phyloP scores from a whole-genome alignment of 495 filamentous ascomycete species.

The Evansstolkia leycettana region DNA sequence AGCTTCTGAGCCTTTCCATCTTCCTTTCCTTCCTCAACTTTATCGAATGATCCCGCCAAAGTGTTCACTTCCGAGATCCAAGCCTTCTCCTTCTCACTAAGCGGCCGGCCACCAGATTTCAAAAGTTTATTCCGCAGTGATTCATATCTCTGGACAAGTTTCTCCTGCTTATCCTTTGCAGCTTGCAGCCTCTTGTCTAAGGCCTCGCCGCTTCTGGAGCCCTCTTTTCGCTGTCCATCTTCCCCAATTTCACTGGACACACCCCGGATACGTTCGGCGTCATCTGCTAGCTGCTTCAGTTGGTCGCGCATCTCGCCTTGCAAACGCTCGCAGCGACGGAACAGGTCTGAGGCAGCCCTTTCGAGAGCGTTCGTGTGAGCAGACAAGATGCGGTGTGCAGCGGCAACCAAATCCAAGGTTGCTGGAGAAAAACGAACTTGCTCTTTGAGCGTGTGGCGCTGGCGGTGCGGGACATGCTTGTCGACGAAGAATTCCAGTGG shows the following conservation, averaged over 20 bases:
- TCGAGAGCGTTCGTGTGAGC: slow-evolving; percentile 62
- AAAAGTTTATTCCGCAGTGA: slow-evolving; percentile 46
- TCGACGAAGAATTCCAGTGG: slow-evolving; percentile 50
- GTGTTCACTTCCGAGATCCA: slow-evolving; percentile 53
- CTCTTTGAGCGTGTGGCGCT: slow-evolving; percentile 50
- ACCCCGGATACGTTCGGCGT: slow-evolving; percentile 50
- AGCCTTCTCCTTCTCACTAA: slow-evolving; percentile 62
- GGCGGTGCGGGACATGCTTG: slow-evolving; percentile 43
- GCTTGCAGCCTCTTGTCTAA: slow-evolving; percentile 48
- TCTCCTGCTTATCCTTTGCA: slow-evolving; percentile 44
- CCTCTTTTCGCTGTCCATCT: slow-evolving; percentile 26
- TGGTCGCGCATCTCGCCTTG: slow-evolving; percentile 61
- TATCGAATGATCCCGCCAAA: slow-evolving; percentile 25
- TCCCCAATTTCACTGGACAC: slow-evolving; percentile 51
- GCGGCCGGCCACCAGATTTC: slow-evolving; percentile 42
- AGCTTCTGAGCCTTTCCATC: slow-evolving; percentile 17
- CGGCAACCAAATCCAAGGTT: slow-evolving; percentile 62
- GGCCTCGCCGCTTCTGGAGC: slow-evolving; percentile 32
- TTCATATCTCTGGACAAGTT: slow-evolving; percentile 52
- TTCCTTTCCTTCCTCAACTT: slow-evolving; percentile 10
- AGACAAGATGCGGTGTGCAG: slow-evolving; percentile 63
- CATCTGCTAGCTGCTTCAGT: slow-evolving; percentile 53
- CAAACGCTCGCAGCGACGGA: slow-evolving; percentile 62
- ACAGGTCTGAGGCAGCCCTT: slow-evolving; percentile 67
- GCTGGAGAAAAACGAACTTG: slow-evolving; percentile 63